Conservation (phyloP, 2,329 filamentous ascomycete species). For the Hypoxylon sp. region DNA sequence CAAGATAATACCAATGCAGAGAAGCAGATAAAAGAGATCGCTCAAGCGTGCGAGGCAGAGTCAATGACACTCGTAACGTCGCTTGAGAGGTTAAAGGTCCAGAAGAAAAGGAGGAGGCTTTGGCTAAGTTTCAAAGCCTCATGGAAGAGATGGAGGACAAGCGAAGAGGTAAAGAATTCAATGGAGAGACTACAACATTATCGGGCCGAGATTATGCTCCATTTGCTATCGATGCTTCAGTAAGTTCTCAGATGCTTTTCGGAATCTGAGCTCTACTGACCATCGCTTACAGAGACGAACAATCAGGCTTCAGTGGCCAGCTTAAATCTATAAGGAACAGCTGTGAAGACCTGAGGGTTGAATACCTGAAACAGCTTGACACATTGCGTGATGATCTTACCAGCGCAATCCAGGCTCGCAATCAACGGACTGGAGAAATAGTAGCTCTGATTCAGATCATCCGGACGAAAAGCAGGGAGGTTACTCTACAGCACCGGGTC, state of each 20-base stretch:
- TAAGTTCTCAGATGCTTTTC: background rate
- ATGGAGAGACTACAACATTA: background rate
- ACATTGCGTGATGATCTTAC: background rate
- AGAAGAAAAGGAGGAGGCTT: background rate
- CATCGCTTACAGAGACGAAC: background rate
- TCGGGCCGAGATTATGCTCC: conserved; percentile 1
- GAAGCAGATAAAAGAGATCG: background rate
- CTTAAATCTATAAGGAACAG: background rate
- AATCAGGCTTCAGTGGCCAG: background rate
- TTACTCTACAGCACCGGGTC: background rate
- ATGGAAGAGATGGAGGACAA: background rate
- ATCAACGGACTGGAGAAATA: background rate
- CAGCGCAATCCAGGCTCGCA: background rate
- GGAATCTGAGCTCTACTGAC: background rate
- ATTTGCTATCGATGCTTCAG: background rate
- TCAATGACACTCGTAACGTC: background rate
- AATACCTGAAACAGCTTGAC: background rate
- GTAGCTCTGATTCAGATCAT: background rate
- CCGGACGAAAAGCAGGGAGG: background rate
- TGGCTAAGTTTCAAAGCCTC: background rate
- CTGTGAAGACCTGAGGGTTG: background rate
- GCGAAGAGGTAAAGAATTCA: background rate
- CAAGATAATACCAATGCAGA: background rate
- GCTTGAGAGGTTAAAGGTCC: background rate
- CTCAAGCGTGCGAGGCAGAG: background rate